phyloP scores from a whole-genome alignment of 2,329 filamentous ascomycete genomes.

The Alternaria infectoria region DNA sequence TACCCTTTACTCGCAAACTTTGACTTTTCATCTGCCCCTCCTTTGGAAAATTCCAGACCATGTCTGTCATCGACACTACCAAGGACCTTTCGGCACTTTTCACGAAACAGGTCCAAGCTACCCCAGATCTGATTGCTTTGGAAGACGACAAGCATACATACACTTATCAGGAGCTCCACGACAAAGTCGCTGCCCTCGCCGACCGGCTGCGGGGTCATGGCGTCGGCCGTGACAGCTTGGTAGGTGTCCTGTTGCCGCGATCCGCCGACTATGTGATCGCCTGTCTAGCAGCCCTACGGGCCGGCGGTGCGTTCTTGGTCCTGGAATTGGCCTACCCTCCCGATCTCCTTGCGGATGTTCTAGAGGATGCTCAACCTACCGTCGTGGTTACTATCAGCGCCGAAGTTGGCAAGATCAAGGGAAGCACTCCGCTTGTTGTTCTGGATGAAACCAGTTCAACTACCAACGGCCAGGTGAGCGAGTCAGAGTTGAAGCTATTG shows the following conservation, averaged over 20 bases:
- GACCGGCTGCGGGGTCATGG: slow-evolving; percentile 69
- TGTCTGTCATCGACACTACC: slow-evolving; percentile 71
- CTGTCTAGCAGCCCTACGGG: slow-evolving; percentile 76
- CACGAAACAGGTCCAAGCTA: slow-evolving; percentile 68
- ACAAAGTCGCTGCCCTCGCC: slow-evolving; percentile 69
- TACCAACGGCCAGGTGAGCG: slow-evolving; percentile 43
- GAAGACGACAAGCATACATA: slow-evolving; percentile 72
- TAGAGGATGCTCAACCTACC: slow-evolving; percentile 74
- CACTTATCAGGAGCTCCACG: slow-evolving; percentile 76
- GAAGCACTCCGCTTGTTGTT: slow-evolving; percentile 67
- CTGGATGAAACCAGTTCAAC: slow-evolving; percentile 59
- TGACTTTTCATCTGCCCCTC: slow-evolving; percentile 8
- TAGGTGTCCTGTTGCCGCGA: slow-evolving; percentile 76
- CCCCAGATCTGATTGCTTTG: slow-evolving; percentile 72
- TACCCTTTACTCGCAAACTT: slow-evolving; percentile 9
- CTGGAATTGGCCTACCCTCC: slow-evolving; percentile 81
- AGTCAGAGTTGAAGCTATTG: slow-evolving; percentile 56
- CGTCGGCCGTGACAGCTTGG: slow-evolving; percentile 74
- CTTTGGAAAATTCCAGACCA: slow-evolving; percentile 42
- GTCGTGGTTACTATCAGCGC: slow-evolving; percentile 73
- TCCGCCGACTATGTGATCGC: slow-evolving; percentile 81
- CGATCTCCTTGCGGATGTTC: slow-evolving; percentile 74
- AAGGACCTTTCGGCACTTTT: slow-evolving; percentile 79
- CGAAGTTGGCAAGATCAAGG: slow-evolving; percentile 70
- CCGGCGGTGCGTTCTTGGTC: slow-evolving; percentile 80